These are phyloP conservation scores for Talaromyces ruber DNA, from an alignment of 495 filamentous ascomycete species.

Conservation along the genomic window DNA sequence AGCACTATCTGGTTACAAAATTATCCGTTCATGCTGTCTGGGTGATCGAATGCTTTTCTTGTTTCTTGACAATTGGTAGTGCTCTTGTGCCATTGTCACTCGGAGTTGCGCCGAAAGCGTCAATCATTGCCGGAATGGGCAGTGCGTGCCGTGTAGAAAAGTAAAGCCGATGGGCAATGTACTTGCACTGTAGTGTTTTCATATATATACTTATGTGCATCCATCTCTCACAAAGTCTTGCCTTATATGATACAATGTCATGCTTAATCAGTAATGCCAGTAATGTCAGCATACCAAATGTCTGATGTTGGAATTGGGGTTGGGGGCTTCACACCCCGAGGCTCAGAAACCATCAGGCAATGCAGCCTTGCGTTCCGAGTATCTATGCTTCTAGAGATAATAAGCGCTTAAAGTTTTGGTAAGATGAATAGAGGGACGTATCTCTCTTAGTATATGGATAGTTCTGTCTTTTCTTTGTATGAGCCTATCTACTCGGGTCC, in stretches of 20 bases:
- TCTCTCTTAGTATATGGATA: not conserved
- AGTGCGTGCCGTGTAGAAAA: not conserved
- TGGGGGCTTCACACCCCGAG: not conserved
- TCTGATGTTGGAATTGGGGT: not conserved
- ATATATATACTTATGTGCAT: not conserved
- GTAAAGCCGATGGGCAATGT: not conserved
- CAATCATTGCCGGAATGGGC: not conserved
- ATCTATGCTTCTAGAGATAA: not conserved
- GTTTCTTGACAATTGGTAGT: not conserved
- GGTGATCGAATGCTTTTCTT: not conserved
- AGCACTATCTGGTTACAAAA: not conserved
- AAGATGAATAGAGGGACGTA: not conserved
- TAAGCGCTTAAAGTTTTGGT: not conserved
- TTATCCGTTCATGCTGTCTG: not conserved
- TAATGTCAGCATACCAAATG: not conserved
- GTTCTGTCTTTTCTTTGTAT: not conserved
- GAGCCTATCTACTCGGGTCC: not conserved
- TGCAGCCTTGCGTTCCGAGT: not conserved
- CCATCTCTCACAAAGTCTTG: not conserved
- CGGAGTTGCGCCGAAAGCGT: constrained; percentile 2
- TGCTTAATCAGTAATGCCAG: not conserved
- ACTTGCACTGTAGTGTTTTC: not conserved
- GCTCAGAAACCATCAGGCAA: not conserved
- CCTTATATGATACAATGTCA: not conserved
- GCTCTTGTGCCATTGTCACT: not conserved